Evolutionary conservation across 768 basidiomycete genomes (phyloP), one percentile per base, ranked within the genome.

Genomic region (Rhodosporidiobolus sp.): DNA sequence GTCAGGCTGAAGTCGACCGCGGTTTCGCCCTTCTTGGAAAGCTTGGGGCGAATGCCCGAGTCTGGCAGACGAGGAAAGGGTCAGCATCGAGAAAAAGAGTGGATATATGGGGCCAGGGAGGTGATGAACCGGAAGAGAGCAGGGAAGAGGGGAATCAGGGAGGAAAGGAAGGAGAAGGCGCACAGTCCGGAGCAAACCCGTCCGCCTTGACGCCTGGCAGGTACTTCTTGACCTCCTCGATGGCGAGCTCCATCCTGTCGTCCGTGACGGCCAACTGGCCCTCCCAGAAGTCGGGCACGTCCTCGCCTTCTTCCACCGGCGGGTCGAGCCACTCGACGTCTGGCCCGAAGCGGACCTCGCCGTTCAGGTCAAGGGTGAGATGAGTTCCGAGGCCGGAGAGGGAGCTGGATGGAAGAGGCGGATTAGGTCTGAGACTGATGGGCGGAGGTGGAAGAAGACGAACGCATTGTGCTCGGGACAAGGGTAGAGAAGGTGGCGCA

Each of bases 311-410:
- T 24, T 73, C 74, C 32, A 58, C 22, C 0, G 73, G 74, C 38
- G 88, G 87, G 4, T 85, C 83, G 76, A 96, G 84, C 90, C 91
- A 92, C 79, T 96, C 89, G 24, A 96, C 84, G 78, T 97, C 92
- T 9, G 95, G 95, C 0, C 95, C 95, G 80, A 98, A 98, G 43
- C 87, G 86, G 63, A 97, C 85, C 72, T 90, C 89, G 0, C 91
- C 90, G 59, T 89, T 85, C 72, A 98, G 79, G 80, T 94, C 92
- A 54, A 97, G 65, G 9, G 80, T 82, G 34, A 97, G 84, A 82
- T 97, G 96, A 19, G 93, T 94, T 6, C 96, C 95, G 12, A 97
- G 84, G 6, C 90, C 90, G 70, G 91, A 88, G 79, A 95, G 90
- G 73, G 70, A 78, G 69, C 62, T 69, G 65, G 9, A 45, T 2